phyloP scores from a whole-genome alignment of 2,329 filamentous ascomycete genomes.

The Claviceps sp. region DNA sequence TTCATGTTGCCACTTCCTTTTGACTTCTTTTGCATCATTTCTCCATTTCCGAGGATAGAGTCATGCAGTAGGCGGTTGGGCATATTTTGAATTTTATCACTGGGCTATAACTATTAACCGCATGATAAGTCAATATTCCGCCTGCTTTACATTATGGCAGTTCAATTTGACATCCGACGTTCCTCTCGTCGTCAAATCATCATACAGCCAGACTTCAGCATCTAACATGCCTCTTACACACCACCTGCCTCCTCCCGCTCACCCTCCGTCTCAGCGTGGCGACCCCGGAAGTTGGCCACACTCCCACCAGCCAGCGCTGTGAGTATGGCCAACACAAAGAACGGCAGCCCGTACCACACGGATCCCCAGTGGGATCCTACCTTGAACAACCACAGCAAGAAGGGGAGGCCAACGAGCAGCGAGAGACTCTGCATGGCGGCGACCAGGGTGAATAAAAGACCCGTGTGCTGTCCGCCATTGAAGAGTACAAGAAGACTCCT shows the following conservation, averaged over 20 bases:
- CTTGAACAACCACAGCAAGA: not conserved
- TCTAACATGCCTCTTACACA: not conserved
- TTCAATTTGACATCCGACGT: no score
- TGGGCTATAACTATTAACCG: no score
- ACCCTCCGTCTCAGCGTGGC: not conserved
- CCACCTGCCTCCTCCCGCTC: not conserved
- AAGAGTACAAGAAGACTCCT: constrained; percentile 2
- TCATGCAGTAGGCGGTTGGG: no score
- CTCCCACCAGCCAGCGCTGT: not conserved
- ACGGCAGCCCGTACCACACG: constrained; percentile 1
- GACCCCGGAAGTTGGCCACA: not conserved
- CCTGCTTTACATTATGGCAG: no score
- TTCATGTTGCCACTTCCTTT: no score
- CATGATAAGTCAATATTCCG: no score
- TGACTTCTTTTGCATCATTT: no score
- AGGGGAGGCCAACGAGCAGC: not conserved
- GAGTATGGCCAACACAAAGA: not conserved
- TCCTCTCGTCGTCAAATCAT: not conserved
- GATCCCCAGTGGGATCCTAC: not conserved
- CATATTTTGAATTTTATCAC: no score
- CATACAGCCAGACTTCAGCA: not conserved
- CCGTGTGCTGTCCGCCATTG: constrained; percentile 1
- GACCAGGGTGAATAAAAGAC: not conserved
- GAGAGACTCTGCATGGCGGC: not conserved
- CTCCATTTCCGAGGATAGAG: no score